Conservation (phyloP, 306 rosid species). For the Vachellia collinsii region DNA sequence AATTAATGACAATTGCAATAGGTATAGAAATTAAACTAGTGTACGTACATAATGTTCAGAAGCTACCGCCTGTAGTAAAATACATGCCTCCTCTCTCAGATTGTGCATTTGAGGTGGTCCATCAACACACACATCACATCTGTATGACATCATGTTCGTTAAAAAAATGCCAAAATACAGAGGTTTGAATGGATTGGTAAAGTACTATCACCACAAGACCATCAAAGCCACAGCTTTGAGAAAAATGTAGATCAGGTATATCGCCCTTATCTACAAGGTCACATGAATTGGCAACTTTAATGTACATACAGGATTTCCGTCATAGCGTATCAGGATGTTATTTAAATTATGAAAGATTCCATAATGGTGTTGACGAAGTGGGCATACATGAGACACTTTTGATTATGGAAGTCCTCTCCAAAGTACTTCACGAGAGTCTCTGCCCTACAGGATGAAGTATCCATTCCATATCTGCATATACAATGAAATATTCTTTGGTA, state of each 20-base stretch:
- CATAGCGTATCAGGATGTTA: constrained; percentile 21
- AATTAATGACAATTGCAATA: constrained; percentile 13
- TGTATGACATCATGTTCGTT: constrained; percentile 40
- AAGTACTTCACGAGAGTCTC: constrained; percentile 84
- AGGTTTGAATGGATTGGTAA: constrained; percentile 20
- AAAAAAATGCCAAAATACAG: constrained; percentile 22
- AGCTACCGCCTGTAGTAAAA: constrained; percentile 64
- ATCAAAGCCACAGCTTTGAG: constrained; percentile 10
- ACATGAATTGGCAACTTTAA: constrained; percentile 11
- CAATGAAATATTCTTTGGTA: constrained; percentile 13
- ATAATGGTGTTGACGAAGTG: constrained; percentile 30
- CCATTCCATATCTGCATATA: constrained; percentile 82
- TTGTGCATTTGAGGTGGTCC: constrained; percentile 81
- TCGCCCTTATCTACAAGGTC: constrained; percentile 16
- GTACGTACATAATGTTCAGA: constrained; percentile 55
- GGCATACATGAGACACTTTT: constrained; percentile 81
- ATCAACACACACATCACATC: constrained; percentile 83
- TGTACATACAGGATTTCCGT: constrained; percentile 20
- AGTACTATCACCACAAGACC: constrained; percentile 2
- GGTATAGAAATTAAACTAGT: constrained; percentile 30
- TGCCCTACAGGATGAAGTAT: constrained; percentile 79
- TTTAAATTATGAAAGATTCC: constrained; percentile 22
- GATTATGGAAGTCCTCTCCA: constrained; percentile 65
- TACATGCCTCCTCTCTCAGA: constrained; percentile 73
- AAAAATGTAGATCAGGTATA: not conserved